Evolutionary conservation across 139 green algal genomes (phyloP), one percentile per base, ranked within the genome.

Genomic region (Tetraselmis striata): DNA sequence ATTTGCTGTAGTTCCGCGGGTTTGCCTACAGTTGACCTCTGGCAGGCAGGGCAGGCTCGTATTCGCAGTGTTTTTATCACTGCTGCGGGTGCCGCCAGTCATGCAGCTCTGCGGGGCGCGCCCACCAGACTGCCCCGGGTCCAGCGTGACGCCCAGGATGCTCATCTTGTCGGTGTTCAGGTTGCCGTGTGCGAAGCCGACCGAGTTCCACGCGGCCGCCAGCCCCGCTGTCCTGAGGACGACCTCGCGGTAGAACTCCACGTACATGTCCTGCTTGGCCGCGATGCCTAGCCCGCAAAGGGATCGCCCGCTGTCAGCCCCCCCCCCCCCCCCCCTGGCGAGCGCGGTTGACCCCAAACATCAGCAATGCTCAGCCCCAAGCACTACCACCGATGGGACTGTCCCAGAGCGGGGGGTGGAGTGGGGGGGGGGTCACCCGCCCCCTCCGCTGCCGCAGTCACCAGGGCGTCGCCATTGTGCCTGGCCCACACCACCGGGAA

Each of bases 121-220:
- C n/a, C n/a, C n/a, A n/a, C n/a, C n/a, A n/a, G n/a, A n/a, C n/a
- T n/a, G n/a, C n/a, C n/a, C 77, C 23, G 30, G 32, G 77, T 80
- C 29, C 23, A 80, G 31, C 2, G 77, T 80, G 23, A 80, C 23
- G 28, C 29, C 31, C 28, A 80, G 2, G 28, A 80, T 80, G 28
- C 29, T 59, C 77, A 80, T 80, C 23, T 80, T 80, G 28, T 80
- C 77, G 23, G 77, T 80, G 77, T 80, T 80, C 27, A 80, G 77
- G 29, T 59, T 32, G 2, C 77, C 77, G 29, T 80, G 77, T n/a
- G 31, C 77, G 29, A 80, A 80, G 29, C 77, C 77, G 29, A 31
- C 2, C 23, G 29, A 23, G 23, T 80, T 31, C 77, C 77, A 80
- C 2, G 26, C 2, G 29, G 32, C 77, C 77, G 32, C 77, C 2